phyloP scores from a whole-genome alignment of 2,329 filamentous ascomycete genomes.

The Aureobasidium leucospermi region DNA sequence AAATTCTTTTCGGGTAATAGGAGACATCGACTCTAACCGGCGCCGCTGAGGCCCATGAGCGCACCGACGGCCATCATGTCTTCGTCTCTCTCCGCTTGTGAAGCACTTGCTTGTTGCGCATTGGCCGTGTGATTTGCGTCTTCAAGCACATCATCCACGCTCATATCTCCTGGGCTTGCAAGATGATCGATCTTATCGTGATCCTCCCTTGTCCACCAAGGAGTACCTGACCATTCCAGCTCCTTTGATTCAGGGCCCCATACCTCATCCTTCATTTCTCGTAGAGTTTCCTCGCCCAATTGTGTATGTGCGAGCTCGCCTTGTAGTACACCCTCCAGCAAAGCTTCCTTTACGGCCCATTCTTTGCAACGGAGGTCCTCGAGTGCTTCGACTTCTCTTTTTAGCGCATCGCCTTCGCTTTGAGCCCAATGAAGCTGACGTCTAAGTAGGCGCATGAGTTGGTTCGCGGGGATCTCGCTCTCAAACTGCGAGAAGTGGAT shows the following conservation, averaged over 20 bases:
- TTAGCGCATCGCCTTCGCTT: slow-evolving; percentile 57
- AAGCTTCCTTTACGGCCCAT: slow-evolving; percentile 72
- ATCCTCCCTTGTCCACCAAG: background rate
- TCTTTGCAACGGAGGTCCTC: slow-evolving; percentile 62
- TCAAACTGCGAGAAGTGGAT: slow-evolving; percentile 59
- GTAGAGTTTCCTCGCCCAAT: slow-evolving; percentile 24
- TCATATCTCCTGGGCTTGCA: background rate
- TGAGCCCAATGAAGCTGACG: slow-evolving; percentile 67
- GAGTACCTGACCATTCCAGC: background rate
- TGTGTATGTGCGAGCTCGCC: slow-evolving; percentile 50
- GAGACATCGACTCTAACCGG: background rate
- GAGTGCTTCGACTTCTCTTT: slow-evolving; percentile 56
- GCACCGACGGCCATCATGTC: slow-evolving; percentile 18
- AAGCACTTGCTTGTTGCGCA: slow-evolving; percentile 20
- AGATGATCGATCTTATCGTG: background rate
- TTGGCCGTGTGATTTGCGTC: background rate
- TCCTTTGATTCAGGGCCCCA: slow-evolving; percentile 7
- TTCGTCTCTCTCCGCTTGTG: slow-evolving; percentile 16
- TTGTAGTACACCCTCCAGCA: slow-evolving; percentile 70
- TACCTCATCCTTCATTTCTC: slow-evolving; percentile 2
- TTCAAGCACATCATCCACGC: background rate
- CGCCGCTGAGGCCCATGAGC: slow-evolving; percentile 17
- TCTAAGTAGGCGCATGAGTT: slow-evolving; percentile 55
- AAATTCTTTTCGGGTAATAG: too few relatives aligned
- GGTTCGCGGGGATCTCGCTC: slow-evolving; percentile 56